Percentiles rank a stretch among this genome's conserved stretches.
phyloP scores from a whole-genome alignment of 495 filamentous ascomycete species.

The Xylaria longipes region DNA sequence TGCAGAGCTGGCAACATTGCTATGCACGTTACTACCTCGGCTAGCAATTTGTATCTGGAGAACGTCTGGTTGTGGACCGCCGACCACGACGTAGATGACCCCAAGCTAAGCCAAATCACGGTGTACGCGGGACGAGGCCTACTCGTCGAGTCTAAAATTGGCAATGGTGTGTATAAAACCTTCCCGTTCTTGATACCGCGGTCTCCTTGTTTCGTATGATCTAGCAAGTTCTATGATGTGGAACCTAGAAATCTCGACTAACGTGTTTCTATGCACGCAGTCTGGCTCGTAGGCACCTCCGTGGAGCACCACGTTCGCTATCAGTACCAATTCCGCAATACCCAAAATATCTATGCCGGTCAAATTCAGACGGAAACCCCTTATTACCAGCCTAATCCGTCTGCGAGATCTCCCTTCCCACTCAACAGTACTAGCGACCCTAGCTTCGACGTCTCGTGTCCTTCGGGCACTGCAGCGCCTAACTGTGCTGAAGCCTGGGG shows the following conservation, averaged over 20 bases:
- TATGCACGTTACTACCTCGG: slow-evolving; percentile 68
- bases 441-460: slow-evolving; percentile 58
- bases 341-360: slow-evolving; percentile 69
- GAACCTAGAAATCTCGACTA: no score
- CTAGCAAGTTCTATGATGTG: no score
- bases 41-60: slow-evolving; percentile 65
- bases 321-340: slow-evolving; percentile 76
- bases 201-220: no score
- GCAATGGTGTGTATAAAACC: no score
- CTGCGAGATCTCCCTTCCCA: slow-evolving; percentile 68
- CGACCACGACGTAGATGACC: slow-evolving; percentile 75
- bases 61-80: slow-evolving; percentile 75
- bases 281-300: slow-evolving; percentile 62
- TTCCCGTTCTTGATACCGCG: no score
- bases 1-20: slow-evolving; percentile 74
- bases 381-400: slow-evolving; percentile 72
- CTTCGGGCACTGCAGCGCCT: slow-evolving; percentile 27
- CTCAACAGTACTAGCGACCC: slow-evolving; percentile 71
- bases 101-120: slow-evolving; percentile 64
- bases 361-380: slow-evolving; percentile 85
- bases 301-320: slow-evolving; percentile 78
- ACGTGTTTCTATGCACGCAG: no score
- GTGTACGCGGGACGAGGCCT: slow-evolving; percentile 74
- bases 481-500: slow-evolving; percentile 61
- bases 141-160: slow-evolving; percentile 60